Evolutionary conservation across 2,329 filamentous ascomycete genomes (phyloP).

Genomic region (Cyphellophora europaea): DNA sequence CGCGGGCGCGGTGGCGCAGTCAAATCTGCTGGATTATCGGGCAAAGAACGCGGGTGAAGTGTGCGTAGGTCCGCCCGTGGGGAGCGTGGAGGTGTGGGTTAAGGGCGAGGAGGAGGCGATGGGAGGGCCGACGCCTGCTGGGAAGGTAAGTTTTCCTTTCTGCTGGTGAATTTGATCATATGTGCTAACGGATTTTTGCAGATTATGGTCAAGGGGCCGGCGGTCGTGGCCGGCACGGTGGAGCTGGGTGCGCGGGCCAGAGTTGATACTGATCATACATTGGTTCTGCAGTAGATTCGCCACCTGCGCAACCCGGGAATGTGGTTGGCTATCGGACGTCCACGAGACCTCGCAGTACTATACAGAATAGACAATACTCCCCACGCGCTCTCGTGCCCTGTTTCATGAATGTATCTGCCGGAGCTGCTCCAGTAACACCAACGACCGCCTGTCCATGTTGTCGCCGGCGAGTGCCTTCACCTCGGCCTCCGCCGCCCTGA

Average conservation of each 20-base stretch:
- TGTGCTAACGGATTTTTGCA: slow-evolving; percentile 2
- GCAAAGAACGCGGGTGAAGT: slow-evolving; percentile 30
- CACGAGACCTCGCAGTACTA: too few species aligned
- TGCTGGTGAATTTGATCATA: slow-evolving; percentile 2
- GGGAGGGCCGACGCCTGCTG: slow-evolving; percentile 36
- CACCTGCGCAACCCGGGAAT: too few species aligned
- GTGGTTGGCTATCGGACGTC: too few species aligned
- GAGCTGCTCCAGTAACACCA: too few species aligned
- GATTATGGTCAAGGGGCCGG: slow-evolving; percentile 14
- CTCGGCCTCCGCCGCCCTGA: too few species aligned
- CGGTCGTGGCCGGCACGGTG: slow-evolving; percentile 12
- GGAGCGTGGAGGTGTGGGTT: slow-evolving; percentile 64
- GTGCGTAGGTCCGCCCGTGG: slow-evolving; percentile 69
- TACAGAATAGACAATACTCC: too few species aligned
- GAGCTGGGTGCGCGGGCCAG: slow-evolving; percentile 9
- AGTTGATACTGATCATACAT: slow-evolving; percentile 11
- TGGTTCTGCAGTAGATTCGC: slow-evolving; percentile 7
- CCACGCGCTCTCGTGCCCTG: too few species aligned
- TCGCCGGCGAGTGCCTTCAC: too few species aligned
- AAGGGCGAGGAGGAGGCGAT: slow-evolving; percentile 24
- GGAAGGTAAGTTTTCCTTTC: slow-evolving; percentile 60
- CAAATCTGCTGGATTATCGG: slow-evolving; percentile 79
- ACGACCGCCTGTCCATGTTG: too few species aligned
- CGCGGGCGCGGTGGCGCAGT: slow-evolving; percentile 85
- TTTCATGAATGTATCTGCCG: too few species aligned